These are phyloP conservation scores for Tylopilus sp. DNA, from an alignment of 768 basidiomycete genomes.

Conservation along the genomic window DNA sequence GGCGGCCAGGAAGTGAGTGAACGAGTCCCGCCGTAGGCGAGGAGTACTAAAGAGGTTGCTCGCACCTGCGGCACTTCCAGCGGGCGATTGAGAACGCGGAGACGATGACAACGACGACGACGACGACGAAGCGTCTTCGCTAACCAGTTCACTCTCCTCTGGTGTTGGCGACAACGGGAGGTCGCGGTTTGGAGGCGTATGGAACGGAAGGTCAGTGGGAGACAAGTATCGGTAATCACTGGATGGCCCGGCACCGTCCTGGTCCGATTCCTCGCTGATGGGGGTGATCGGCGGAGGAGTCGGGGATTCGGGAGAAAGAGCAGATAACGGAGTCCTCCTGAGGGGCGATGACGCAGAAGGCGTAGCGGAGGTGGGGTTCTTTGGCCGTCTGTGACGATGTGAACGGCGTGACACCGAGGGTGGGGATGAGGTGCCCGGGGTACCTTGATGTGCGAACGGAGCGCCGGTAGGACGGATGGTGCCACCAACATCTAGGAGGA, in stretches of 20 bases:
- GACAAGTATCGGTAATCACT: slow-evolving; percentile 51
- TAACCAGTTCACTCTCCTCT: slow-evolving; percentile 24
- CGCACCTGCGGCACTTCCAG: slow-evolving; percentile 66
- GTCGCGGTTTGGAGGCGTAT: slow-evolving; percentile 46
- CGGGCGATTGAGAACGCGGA: slow-evolving; percentile 60
- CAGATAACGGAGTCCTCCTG: slow-evolving; percentile 45
- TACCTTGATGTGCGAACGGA: slow-evolving; percentile 25
- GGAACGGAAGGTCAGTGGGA: slow-evolving; percentile 63
- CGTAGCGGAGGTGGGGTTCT: slow-evolving; percentile 35
- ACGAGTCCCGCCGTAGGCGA: slow-evolving; percentile 60
- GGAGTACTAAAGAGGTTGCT: slow-evolving; percentile 74
- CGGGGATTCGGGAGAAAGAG: slow-evolving; percentile 45
- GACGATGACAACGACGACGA: slow-evolving; percentile 28
- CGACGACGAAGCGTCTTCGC: slow-evolving; percentile 25
- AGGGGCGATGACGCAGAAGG: slow-evolving; percentile 65
- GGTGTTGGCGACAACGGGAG: slow-evolving; percentile 40
- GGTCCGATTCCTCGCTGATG: slow-evolving; percentile 62
- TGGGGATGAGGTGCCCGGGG: slow-evolving; percentile 45
- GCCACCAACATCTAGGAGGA: slow-evolving; percentile 83
- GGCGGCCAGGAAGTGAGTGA: slow-evolving; percentile 62
- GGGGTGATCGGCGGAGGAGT: slow-evolving; percentile 72
- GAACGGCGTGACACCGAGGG: slow-evolving; percentile 47
- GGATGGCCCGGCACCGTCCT: slow-evolving; percentile 50
- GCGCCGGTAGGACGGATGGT: slow-evolving; percentile 34
- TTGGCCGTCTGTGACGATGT: slow-evolving; percentile 58